A percentile compares a stretch with the other conserved stretches of the same genome.
Evolutionary conservation across 2,329 filamentous ascomycete species (phyloP).

Genomic region (Fusarium hostae): DNA sequence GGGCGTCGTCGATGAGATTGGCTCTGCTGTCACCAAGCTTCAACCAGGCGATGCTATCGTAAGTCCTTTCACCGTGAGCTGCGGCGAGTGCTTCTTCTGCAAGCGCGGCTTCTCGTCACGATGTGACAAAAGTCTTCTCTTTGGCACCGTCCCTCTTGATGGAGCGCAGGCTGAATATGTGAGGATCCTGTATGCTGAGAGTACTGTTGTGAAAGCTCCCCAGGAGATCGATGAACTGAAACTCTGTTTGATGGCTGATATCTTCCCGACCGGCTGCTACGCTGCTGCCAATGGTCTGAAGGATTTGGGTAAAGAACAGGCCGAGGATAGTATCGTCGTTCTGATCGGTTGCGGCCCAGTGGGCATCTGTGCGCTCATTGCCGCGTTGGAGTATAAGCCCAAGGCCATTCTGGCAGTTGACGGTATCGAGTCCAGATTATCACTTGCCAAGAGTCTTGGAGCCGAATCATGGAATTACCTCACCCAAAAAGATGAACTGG

Average conservation of each 20-base stretch:
- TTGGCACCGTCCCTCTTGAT: conserved; percentile 12
- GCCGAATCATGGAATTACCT: conserved; percentile 73
- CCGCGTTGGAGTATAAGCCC: conserved; percentile 17
- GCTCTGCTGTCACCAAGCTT: conserved; percentile 57
- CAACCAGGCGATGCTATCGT: conserved; percentile 14
- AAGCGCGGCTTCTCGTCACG: conserved; percentile 13
- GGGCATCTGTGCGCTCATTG: conserved; percentile 26
- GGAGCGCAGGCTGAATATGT: conserved; percentile 33
- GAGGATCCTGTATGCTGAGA: conserved; percentile 22
- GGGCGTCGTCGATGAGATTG: conserved; percentile 75
- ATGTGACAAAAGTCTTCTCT: conserved; percentile 20
- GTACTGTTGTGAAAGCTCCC: conserved; percentile 25
- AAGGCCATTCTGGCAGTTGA: conserved; percentile 21
- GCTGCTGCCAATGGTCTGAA: conserved; percentile 66
- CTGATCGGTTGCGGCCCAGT: conserved; percentile 35
- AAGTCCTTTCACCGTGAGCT: conserved; percentile 31
- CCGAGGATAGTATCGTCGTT: not conserved
- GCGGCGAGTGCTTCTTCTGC: conserved; percentile 35
- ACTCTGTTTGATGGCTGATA: conserved; percentile 37
- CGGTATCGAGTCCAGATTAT: conserved; percentile 18
- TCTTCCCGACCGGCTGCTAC: conserved; percentile 32
- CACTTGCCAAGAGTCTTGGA: conserved; percentile 2
- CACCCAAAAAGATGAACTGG: conserved; percentile 70
- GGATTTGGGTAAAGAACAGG: not conserved
- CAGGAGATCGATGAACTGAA: conserved; percentile 14